Percentiles rank a stretch among this genome's conserved stretches.
phyloP scores from a whole-genome alignment of 23 red algal species.

The Cyanidioschyzon merolae region DNA sequence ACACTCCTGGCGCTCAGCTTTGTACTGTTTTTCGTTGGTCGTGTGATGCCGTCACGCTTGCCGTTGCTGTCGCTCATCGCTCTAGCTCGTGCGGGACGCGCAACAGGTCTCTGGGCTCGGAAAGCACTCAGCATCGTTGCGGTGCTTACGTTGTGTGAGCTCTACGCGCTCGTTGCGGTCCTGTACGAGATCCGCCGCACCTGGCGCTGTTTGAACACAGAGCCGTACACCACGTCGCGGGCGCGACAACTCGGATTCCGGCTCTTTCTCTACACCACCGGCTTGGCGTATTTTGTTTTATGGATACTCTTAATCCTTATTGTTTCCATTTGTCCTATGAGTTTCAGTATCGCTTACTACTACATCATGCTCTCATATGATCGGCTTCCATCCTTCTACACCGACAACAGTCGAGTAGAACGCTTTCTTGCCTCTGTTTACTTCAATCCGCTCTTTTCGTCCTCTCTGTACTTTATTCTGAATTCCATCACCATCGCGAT shows the following conservation, averaged over 20 bases:
- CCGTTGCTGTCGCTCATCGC: neutral
- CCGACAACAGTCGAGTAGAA: neutral
- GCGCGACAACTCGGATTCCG: constrained; percentile 11
- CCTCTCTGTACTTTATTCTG: neutral
- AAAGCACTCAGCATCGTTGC: neutral
- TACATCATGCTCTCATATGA: neutral
- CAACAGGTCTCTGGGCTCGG: neutral
- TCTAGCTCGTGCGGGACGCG: neutral
- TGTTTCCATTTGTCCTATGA: neutral
- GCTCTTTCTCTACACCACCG: neutral
- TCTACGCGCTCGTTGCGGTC: neutral
- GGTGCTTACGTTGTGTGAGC: neutral
- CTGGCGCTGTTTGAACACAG: neutral
- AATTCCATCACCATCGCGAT: neutral
- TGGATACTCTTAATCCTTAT: neutral
- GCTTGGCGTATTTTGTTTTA: neutral
- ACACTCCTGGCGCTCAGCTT: neutral
- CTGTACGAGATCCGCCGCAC: constrained; percentile 8
- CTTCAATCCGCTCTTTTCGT: neutral
- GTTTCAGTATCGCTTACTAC: neutral
- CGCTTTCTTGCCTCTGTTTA: neutral
- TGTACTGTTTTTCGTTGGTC: neutral
- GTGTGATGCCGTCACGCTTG: neutral
- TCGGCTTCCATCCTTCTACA: neutral
- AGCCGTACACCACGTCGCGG: neutral